Evolutionary conservation across 306 rosid species (phyloP), one percentile per base, ranked within the genome.

Genomic region (Trichosanthes truncata): DNA sequence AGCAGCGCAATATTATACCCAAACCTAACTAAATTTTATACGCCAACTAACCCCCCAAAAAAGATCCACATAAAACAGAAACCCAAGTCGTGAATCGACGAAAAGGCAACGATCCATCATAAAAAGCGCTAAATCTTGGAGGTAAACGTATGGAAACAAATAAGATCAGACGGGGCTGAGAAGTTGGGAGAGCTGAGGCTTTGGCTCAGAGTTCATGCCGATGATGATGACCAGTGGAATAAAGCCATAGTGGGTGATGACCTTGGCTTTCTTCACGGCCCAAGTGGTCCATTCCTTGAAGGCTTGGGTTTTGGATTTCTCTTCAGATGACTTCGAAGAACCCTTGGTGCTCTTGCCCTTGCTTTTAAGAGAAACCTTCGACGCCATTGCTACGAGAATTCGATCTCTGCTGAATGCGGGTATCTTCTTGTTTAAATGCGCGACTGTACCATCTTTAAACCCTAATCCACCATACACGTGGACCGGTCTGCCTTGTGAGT

Each of bases 131-230:
- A 33, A 76, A 76, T 17, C 46, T 3, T 14, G 45, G 17, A 41
- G 8, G 13, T 6, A 15, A 61, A 23, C 9, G 55, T 21, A 48
- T 4, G 3, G 43, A 74, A 49, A 18, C 15, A 2, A 57, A 40
- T 14, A 6, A 48, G 17, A 89, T 93, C 89, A 95, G 68, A 95
- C 98, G 15, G 99, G 99, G 90, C 94, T 95, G 80, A 95, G 87
- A 72, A 95, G 99, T 88, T 96, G 99, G 20, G 89, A 90, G 57
- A 93, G 85, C 3, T 87, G 91, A 15, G 99, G 99, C 81, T 91
- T 96, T 0, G 99, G 99, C 0, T 94, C 97, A 3, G 96, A 93
- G 83, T 93, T 93, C 99, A 96, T 96, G 77, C 97, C 99, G 66
- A 96, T 84, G 85, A 96, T 6, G 86, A 96, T 96, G 74, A 96